A percentile compares a stretch with the other conserved stretches of the same genome.
phyloP scores from a whole-genome alignment of 1,139 yeast genomes.

The Saccharomycopsis crataegensis region DNA sequence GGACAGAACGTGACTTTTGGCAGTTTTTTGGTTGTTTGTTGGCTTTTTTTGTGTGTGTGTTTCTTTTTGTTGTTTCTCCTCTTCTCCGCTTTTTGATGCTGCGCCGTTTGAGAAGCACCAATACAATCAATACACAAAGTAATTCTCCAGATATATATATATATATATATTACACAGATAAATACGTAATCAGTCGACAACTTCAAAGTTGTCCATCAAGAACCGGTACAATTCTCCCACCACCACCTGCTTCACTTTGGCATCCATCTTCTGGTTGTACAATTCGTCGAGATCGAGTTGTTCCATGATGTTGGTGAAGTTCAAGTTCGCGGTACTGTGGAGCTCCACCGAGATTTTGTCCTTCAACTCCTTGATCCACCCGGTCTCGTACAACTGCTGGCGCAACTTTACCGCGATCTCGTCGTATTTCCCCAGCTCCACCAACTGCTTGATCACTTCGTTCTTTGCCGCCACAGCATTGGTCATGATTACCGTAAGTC shows the following conservation, averaged over 20 bases:
- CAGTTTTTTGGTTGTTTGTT: too few relatives aligned
- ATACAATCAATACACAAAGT: too few relatives aligned
- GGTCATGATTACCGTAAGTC: constrained; percentile 3
- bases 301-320: constrained; percentile 10
- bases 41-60: too few relatives aligned
- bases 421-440: constrained; percentile 77
- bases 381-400: constrained; percentile 61
- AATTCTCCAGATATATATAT: too few relatives aligned
- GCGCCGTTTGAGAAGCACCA: too few relatives aligned
- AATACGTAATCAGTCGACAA: neutral
- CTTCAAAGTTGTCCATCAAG: constrained; percentile 16
- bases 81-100: too few relatives aligned
- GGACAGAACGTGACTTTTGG: neutral
- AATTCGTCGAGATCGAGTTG: constrained; percentile 16
- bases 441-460: constrained; percentile 61
- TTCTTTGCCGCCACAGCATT: constrained; percentile 41
- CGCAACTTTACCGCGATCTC: constrained; percentile 55
- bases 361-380: constrained; percentile 79
- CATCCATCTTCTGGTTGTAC: constrained; percentile 15
- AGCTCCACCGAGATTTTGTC: constrained; percentile 1
- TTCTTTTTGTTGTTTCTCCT: too few relatives aligned
- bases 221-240: constrained; percentile 8
- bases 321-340: constrained; percentile 1
- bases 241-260: constrained; percentile 4
- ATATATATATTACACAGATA: too few relatives aligned